Evolutionary conservation across 2,329 filamentous ascomycete species (phyloP), one percentile per base, ranked within the genome.

Genomic region (Amesomyces nigricolor): DNA sequence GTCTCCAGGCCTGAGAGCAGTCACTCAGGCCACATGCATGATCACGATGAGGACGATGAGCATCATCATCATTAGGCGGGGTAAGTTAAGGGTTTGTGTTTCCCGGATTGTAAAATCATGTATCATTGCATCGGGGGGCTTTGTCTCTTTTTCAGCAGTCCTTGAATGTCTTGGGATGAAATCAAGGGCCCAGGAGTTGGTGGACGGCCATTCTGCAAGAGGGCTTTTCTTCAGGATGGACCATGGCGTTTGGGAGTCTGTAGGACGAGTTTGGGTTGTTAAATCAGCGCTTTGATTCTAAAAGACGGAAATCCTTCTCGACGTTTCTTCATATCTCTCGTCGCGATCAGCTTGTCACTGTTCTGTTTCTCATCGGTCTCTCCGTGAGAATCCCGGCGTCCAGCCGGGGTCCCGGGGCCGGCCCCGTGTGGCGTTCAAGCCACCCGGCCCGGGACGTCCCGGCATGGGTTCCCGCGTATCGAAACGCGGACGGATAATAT

Each of bases 1-100:
- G 65, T 56, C 39, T 70, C 66, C 14, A 66, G 67, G 39, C 70
- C 66, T 32, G 69, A 63, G 56, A 70, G 68, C 55, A 64, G 69
- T 54, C 68, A 70, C 30, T 67, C 68, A 9, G 61, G 61, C 17
- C 62, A 64, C 17, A 58, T 44, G 5, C 59, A 67, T 37, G 62
- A 64, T 22, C 61, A 64, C 38, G 53, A 61, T 52, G 48, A 22
- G 29, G 50, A 35, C 7, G 51, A 57, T 19, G 43, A 35, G 9
- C 50, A 53, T 14, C 40, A 46, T 16, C 47, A 56, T 22, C 19
- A 48, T 8, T 22, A 11, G 17, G 8, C 19, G 40, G 16, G 7
- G 11, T 19, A 17, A 9, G 40, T 43, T 11, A 5, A 16, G 3
- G 40, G 17, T 19, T 26, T 43, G 6, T 42, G 16, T 17, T 8